Evolutionary conservation across 805 yeast species (phyloP).

Genomic region (Candida manassasensis): DNA sequence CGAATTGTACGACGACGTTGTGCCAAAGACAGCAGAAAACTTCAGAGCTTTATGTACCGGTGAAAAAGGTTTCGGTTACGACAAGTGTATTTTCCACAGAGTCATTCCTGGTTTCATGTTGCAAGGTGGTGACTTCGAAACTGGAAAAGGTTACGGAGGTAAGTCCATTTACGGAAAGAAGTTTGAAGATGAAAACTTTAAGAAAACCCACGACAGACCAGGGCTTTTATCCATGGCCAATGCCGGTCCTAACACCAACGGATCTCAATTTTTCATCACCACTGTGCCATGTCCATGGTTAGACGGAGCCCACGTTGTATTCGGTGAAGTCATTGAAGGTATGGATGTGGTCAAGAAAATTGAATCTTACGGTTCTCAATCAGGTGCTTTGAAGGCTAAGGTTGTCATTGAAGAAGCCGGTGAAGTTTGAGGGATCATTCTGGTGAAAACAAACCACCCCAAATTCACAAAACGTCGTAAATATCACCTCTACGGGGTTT

Average conservation of each 20-base stretch:
- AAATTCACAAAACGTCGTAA: too few species aligned
- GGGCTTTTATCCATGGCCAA: conserved; percentile 92
- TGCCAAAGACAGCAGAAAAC: conserved; percentile 94
- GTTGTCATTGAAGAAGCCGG: conserved; percentile 55
- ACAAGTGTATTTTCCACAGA: conserved; percentile 43
- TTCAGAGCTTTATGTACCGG: conserved; percentile 86
- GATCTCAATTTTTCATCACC: conserved; percentile 93
- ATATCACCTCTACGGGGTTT: too few species aligned
- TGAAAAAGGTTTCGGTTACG: conserved; percentile 43
- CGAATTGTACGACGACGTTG: conserved; percentile 76
- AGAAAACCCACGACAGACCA: conserved; percentile 70
- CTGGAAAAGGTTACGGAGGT: conserved; percentile 44
- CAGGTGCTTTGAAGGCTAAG: conserved; percentile 44
- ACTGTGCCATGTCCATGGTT: conserved; percentile 76
- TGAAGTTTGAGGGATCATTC: conserved; percentile 23
- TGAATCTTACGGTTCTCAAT: conserved; percentile 55
- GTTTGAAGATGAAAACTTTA: conserved; percentile 75
- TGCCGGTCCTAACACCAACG: conserved; percentile 97
- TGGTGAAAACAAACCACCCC: conserved; percentile 2
- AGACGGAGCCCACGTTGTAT: conserved; percentile 75
- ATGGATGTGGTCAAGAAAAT: conserved; percentile 80
- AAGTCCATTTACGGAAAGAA: conserved; percentile 59
- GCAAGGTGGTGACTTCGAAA: conserved; percentile 47
- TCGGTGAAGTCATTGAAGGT: conserved; percentile 81
- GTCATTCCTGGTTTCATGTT: conserved; percentile 45